Conservation (phyloP, 129 eudicot genomes). For the Oenanthe sinensis region DNA sequence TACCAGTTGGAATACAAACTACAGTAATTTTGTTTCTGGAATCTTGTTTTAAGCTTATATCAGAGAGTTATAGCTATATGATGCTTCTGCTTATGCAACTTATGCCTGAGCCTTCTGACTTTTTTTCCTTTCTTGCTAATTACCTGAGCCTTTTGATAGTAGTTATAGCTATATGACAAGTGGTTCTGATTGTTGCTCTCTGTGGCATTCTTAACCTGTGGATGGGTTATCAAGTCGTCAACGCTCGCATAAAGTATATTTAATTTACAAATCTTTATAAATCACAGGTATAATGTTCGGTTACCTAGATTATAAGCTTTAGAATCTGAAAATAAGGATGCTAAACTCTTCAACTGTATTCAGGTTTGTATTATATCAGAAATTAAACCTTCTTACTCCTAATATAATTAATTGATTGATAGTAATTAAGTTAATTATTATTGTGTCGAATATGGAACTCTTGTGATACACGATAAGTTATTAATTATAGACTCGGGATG, state of each 20-base stretch:
- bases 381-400: too few species aligned
- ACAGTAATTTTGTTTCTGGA: neutral
- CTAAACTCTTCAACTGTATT: slow-evolving; percentile 76
- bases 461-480: too few species aligned
- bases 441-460: neutral
- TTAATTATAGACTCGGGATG: neutral
- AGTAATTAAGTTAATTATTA: neutral
- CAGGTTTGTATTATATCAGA: slow-evolving; percentile 39
- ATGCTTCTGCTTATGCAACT: neutral
- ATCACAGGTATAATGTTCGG: slow-evolving; percentile 54
- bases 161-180: too few species aligned
- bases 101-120: neutral
- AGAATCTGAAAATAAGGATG: slow-evolving; percentile 88
- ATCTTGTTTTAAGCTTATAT: neutral
- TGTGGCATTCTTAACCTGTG: slow-evolving; percentile 41
- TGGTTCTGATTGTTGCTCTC: slow-evolving; percentile 29
- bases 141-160: too few species aligned
- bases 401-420: too few species aligned
- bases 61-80: neutral
- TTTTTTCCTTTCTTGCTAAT: too few species aligned
- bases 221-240: slow-evolving; percentile 54
- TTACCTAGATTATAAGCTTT: slow-evolving; percentile 72
- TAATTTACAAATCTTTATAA: neutral
- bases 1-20: slow-evolving; percentile 1
- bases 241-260: slow-evolving; percentile 45